Base-by-base conservation (phyloP, 129 eudicot genomes). In the Mikania micrantha region DNA sequence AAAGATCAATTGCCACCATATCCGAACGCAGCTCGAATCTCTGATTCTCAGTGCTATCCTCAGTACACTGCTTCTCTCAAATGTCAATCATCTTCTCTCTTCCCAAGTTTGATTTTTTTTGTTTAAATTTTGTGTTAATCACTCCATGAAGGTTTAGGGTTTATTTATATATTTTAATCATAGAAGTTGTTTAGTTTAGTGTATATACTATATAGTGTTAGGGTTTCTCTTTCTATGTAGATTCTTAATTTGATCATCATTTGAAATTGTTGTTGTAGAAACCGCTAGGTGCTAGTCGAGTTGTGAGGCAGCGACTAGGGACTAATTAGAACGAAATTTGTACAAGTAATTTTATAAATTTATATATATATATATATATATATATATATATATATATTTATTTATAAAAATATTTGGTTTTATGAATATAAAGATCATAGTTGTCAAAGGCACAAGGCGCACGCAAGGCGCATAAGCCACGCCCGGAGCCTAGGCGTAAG, bases 1-100 rank as follows among this genome's bases (percentile, higher is more conserved):
- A 82, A 76, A 60, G 73, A 53, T 24, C 88, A 87, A 52, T 64
- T 85, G 58, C 74, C 83, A 65, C 82, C 95, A 40, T 88, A 92
- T 77, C 96, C 95, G n/a, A 86, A 87, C 70, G 91, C 91, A 48
- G 85, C 98, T 17, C 85, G 82, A 53, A 61, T 92, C 28, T 67
- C 98, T 17, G 98, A 92, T 81, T 89, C 96, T 69, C 81, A 80
- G 16, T 88, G 98, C 64, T 88, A 77, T 35, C 69, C 98, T 69
- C 96, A 87, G 61, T 88, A 92, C 69, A 62, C 96, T 21, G 98
- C 90, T 75, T 92, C 96, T 71, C 96, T 88, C 66, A 92, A 84
- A 69, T 92, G 98, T n/a, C 44, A 34, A n/a, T n/a, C n/a, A n/a
- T n/a, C n/a, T 69, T 2, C 21, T 22, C 29, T n/a, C 40, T 27